Evolutionary conservation across 1,284 basidiomycete species (phyloP).

Genomic region (Cutaneotrichosporon sp.): DNA sequence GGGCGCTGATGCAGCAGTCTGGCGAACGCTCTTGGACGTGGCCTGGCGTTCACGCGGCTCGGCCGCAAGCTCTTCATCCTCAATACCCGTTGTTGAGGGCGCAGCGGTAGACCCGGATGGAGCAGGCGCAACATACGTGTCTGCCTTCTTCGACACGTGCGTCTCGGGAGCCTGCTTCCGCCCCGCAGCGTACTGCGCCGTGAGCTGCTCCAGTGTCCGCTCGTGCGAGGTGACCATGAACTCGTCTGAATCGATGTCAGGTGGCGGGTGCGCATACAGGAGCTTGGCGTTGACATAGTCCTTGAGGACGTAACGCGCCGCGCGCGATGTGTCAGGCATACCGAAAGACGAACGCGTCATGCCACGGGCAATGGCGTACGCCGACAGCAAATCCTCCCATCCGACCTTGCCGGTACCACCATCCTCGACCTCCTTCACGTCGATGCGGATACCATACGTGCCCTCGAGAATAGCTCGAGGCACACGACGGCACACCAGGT

Average conservation of each 20-base stretch:
- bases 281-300: constrained; percentile 96
- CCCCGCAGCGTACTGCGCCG: constrained; percentile 49
- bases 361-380: constrained; percentile 91
- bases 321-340: constrained; percentile 92
- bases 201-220: constrained; percentile 55
- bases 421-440: constrained; percentile 65
- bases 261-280: constrained; percentile 81
- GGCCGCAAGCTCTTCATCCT: not conserved
- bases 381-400: constrained; percentile 76
- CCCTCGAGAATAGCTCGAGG: constrained; percentile 82
- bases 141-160: constrained; percentile 71
- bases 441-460: constrained; percentile 80
- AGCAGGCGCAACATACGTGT: constrained; percentile 62
- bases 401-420: constrained; percentile 74
- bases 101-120: constrained; percentile 44
- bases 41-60: constrained; percentile 9
- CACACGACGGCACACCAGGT: constrained; percentile 73
- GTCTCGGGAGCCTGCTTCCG: constrained; percentile 82
- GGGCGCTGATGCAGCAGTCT: constrained; percentile 42
- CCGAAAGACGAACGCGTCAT: constrained; percentile 91
- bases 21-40: constrained; percentile 22
- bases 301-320: constrained; percentile 89
- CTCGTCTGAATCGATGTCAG: constrained; percentile 59
- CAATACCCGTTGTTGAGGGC: constrained; percentile 21
- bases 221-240: constrained; percentile 76